Evolutionary conservation across 208 protist genomes (phyloP), one percentile per base, ranked within the genome.

Genomic region (Balamuthia mandrillaris): DNA sequence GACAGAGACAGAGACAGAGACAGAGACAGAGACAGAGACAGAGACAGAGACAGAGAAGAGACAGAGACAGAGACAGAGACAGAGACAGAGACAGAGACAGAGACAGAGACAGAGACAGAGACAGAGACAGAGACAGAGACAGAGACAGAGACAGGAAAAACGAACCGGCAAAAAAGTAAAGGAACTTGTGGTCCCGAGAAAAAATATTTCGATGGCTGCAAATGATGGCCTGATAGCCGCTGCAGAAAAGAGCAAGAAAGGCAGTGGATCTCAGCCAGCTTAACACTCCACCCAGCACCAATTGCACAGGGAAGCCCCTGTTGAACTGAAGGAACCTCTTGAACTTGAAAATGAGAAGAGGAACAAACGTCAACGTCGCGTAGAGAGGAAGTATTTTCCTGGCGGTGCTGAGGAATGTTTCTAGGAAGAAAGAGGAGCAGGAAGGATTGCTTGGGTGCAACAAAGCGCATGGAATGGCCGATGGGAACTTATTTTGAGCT

Each of bases 31-130:
- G 65, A 74, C 31, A 74, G 5, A 74, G 65, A 74, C 31, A 74
- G 5, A 74, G 65, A 74, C 31, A 74, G 5, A 74, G 65, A 58
- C n/a, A n/a, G n/a, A n/a, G n/a, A n/a, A n/a, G n/a, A n/a, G n/a
- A n/a, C 31, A 74, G 5, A 74, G 65, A 74, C 31, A 74, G 5
- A 74, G 41, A 74, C 31, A 74, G 5, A 58, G 65, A 74, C 31
- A 74, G 5, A 74, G 65, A 74, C 31, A 74, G 5, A 74, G 65
- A 74, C 31, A 74, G 5, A 74, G 65, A 74, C 31, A 74, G 5
- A 74, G 65, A 74, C 31, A 74, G 5, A 74, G 65, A 74, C 31
- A 74, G 5, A 58, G 65, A 74, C 31, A 74, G 5, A 74, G 65
- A 74, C 31, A 74, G 5, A 74, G 65, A 74, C 31, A 74, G 5